Evolutionary conservation across 805 yeast genomes (phyloP).

Genomic region (Saturnispora sekii): DNA sequence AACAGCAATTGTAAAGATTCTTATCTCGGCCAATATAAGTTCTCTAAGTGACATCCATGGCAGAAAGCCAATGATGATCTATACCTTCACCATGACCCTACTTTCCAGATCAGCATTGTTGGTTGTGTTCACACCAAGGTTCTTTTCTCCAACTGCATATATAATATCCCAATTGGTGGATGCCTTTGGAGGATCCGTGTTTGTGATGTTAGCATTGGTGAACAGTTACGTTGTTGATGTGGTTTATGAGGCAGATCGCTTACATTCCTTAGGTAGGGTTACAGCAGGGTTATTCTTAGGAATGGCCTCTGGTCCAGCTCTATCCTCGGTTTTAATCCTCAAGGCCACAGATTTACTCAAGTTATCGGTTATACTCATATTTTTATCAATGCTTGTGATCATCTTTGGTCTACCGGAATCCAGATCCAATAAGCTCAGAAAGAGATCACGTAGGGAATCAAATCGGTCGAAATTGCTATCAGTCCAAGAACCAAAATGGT

Average conservation of each 20-base stretch:
- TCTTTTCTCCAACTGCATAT: slow-evolving; percentile 29
- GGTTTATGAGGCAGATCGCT: slow-evolving; percentile 50
- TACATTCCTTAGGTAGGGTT: slow-evolving; percentile 47
- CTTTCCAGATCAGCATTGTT: slow-evolving; percentile 12
- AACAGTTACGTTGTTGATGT: slow-evolving; percentile 72
- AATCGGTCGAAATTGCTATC: slow-evolving; percentile 2
- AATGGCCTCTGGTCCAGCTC: slow-evolving; percentile 53
- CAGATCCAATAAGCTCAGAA: slow-evolving; percentile 44
- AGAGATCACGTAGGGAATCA: slow-evolving; percentile 35
- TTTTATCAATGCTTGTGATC: slow-evolving; percentile 28
- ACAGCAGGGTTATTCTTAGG: slow-evolving; percentile 54
- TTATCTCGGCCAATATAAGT: slow-evolving; percentile 56
- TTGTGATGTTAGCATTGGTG: slow-evolving; percentile 45
- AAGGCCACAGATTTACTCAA: slow-evolving; percentile 24
- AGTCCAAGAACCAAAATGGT: slow-evolving; percentile 2
- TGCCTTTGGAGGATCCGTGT: slow-evolving; percentile 53
- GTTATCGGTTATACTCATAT: slow-evolving; percentile 20
- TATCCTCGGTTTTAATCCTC: slow-evolving; percentile 33
- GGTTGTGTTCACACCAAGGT: slow-evolving; percentile 18
- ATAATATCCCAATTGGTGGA: slow-evolving; percentile 36
- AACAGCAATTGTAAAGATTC: slow-evolving; percentile 35
- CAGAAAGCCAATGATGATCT: slow-evolving; percentile 39
- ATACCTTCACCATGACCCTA: slow-evolving; percentile 16
- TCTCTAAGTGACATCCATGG: slow-evolving; percentile 57
- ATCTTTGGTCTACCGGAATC: slow-evolving; percentile 49